Evolutionary conservation across 2,329 filamentous ascomycete species (phyloP).

Genomic region (Phialocephala sp.): DNA sequence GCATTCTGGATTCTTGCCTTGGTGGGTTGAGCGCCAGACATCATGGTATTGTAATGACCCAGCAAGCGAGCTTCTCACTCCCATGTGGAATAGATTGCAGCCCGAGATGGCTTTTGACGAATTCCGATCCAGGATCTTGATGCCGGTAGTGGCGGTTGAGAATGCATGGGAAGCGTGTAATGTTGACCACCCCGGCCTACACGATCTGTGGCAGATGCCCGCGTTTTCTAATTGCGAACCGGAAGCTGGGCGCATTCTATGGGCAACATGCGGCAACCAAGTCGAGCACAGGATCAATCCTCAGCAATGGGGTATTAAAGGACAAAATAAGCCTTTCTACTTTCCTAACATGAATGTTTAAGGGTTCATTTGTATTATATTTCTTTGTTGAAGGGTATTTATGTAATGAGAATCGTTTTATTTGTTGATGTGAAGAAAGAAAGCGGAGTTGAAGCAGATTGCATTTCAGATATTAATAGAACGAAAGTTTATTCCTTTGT

Average conservation of each 20-base stretch:
- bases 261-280: background rate
- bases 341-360: too few relatives aligned
- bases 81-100: background rate
- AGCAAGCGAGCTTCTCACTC: background rate
- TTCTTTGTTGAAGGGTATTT: too few relatives aligned
- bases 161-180: background rate
- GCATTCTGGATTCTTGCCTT: constrained; percentile 45
- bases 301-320: background rate
- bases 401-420: too few relatives aligned
- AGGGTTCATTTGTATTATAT: too few relatives aligned
- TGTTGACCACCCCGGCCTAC: background rate
- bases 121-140: background rate
- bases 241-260: background rate
- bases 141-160: background rate
- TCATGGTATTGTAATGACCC: background rate
- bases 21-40: constrained; percentile 45
- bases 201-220: background rate
- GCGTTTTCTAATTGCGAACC: background rate
- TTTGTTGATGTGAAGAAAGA: too few relatives aligned
- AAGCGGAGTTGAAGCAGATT: too few relatives aligned
- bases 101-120: background rate
- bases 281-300: constrained; percentile 2
- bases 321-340: background rate
- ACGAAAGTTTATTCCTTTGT: too few relatives aligned
- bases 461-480: too few relatives aligned